Conservation (phyloP, 2,329 filamentous ascomycete genomes). For the Neonectria hederae region DNA sequence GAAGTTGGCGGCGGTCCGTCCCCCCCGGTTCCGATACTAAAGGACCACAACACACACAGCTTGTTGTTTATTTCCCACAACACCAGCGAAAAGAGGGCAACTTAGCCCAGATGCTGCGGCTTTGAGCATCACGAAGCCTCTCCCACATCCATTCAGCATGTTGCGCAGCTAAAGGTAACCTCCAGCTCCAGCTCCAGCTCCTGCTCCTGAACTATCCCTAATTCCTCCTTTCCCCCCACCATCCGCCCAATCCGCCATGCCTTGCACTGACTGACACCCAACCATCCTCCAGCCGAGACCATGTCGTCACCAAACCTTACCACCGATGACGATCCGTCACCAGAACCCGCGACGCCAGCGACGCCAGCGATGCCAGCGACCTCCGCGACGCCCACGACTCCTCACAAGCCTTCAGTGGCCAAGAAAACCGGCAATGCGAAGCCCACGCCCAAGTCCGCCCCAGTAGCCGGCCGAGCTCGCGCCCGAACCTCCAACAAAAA, state of each 20-base stretch:
- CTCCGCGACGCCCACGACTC: slow-evolving; percentile 26
- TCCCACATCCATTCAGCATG: slow-evolving; percentile 40
- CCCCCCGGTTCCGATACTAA: slow-evolving; percentile 6
- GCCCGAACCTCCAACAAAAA: slow-evolving; percentile 52
- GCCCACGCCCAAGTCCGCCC: slow-evolving; percentile 55
- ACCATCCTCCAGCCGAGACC: slow-evolving; percentile 31
- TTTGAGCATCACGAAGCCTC: slow-evolving; percentile 15
- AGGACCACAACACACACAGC: slow-evolving; percentile 18
- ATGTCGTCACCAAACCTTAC: slow-evolving; percentile 43
- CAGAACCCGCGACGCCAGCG: slow-evolving; percentile 31
- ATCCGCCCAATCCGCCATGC: slow-evolving; percentile 15
- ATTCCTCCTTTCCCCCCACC: slow-evolving; percentile 9
- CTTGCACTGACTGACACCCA: slow-evolving; percentile 31
- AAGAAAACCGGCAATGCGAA: slow-evolving; percentile 30
- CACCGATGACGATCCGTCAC: slow-evolving; percentile 39
- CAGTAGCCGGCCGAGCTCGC: slow-evolving; percentile 46
- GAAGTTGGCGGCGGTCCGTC: slow-evolving; percentile 1
- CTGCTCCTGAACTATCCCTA: background rate
- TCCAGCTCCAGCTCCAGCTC: slow-evolving; percentile 9
- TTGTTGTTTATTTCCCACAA: slow-evolving; percentile 15
- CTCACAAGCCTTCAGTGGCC: slow-evolving; percentile 26
- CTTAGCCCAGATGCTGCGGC: slow-evolving; percentile 10
- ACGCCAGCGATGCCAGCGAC: slow-evolving; percentile 10
- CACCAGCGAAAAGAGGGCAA: slow-evolving; percentile 6
- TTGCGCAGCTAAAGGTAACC: slow-evolving; percentile 40